These are phyloP conservation scores for Fusarium foetens DNA, from an alignment of 2,329 filamentous ascomycete species.

Conservation along the genomic window DNA sequence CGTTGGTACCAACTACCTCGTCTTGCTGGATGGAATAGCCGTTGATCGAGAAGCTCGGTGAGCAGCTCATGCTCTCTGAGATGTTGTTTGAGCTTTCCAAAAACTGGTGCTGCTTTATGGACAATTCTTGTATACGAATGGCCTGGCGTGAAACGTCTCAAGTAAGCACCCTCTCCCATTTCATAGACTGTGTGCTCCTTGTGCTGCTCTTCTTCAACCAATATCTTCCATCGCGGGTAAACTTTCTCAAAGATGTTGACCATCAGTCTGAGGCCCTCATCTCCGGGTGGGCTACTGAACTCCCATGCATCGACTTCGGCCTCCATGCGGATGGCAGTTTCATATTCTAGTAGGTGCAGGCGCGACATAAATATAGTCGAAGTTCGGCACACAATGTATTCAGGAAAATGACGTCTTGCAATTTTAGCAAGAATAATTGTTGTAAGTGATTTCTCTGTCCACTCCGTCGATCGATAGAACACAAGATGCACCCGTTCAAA, in stretches of 20 bases:
- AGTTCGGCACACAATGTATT: slow-evolving; percentile 90
- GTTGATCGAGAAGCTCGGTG: slow-evolving; percentile 79
- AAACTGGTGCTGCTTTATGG: slow-evolving; percentile 83
- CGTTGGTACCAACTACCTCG: slow-evolving; percentile 96
- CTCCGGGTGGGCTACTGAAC: slow-evolving; percentile 75
- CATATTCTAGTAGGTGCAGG: slow-evolving; percentile 82
- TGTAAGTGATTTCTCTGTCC: slow-evolving; percentile 96
- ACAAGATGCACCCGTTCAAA: slow-evolving; percentile 96
- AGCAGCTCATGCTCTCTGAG: slow-evolving; percentile 79
- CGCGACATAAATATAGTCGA: slow-evolving; percentile 88
- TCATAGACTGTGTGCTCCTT: slow-evolving; percentile 84
- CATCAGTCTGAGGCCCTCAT: slow-evolving; percentile 73
- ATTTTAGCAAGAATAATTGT: slow-evolving; percentile 95
- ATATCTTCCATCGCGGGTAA: slow-evolving; percentile 80
- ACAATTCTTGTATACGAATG: slow-evolving; percentile 95
- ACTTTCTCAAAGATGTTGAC: slow-evolving; percentile 78
- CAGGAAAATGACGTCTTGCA: slow-evolving; percentile 84
- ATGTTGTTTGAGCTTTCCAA: slow-evolving; percentile 86
- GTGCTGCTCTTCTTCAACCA: slow-evolving; percentile 77
- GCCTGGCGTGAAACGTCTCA: slow-evolving; percentile 88
- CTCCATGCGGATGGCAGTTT: slow-evolving; percentile 84
- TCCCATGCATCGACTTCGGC: slow-evolving; percentile 87
- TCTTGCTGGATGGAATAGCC: slow-evolving; percentile 84
- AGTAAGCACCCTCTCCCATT: slow-evolving; percentile 85
- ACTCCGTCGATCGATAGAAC: slow-evolving; percentile 95